phyloP scores from a whole-genome alignment of 768 basidiomycete genomes.

The Strobilomyces dryophilus region DNA sequence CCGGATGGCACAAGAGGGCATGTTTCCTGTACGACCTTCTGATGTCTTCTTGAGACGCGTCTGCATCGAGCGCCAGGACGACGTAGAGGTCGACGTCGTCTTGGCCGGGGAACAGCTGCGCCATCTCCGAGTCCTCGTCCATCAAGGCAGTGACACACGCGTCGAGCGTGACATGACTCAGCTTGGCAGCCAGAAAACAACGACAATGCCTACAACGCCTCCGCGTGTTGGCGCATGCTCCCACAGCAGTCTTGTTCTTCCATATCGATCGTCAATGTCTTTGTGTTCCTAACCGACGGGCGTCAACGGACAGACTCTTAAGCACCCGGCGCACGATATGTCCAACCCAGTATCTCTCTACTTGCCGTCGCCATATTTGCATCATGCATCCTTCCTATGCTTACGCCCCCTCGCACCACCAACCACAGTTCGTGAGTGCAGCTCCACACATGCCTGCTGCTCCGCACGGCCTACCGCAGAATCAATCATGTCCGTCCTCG shows the following conservation, averaged over 20 bases:
- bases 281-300: background rate
- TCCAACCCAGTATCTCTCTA: background rate
- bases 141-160: constrained; percentile 30
- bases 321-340: background rate
- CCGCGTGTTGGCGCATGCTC: background rate
- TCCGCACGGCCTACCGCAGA: background rate
- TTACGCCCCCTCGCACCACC: background rate
- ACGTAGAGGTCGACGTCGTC: constrained; percentile 75
- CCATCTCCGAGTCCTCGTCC: constrained; percentile 66
- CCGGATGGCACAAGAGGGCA: constrained; percentile 83
- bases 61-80: constrained; percentile 54
- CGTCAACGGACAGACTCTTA: background rate
- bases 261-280: constrained; percentile 2
- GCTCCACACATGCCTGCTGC: background rate
- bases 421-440: background rate
- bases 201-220: background rate
- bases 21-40: constrained; percentile 81
- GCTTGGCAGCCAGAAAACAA: constrained; percentile 3
- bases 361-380: background rate
- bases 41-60: constrained; percentile 63
- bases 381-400: constrained; percentile 4
- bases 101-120: constrained; percentile 72
- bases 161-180: background rate
- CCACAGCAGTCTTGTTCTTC: constrained; percentile 4
- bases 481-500: constrained; percentile 11